Conservation (phyloP, 2,329 filamentous ascomycete genomes). For the Albophoma yamanashiensis region DNA sequence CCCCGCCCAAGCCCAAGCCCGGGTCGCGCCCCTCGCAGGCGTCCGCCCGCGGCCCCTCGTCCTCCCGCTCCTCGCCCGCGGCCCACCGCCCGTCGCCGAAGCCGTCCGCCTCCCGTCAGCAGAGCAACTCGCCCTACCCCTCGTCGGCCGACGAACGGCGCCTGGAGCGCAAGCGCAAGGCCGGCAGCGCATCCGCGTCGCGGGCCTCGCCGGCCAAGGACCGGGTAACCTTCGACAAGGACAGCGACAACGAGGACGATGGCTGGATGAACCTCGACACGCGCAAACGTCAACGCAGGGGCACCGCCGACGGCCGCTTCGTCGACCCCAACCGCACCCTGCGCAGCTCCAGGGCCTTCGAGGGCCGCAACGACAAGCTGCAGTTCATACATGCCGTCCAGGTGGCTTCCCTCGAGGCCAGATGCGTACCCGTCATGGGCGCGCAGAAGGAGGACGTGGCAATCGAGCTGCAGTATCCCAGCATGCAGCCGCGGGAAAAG, state of each 20-base stretch:
- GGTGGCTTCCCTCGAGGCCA: conserved; percentile 39
- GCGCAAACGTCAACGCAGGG: conserved; percentile 37
- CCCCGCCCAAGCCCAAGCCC: conserved; percentile 21
- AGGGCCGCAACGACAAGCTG: conserved; percentile 28
- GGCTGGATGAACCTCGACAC: conserved; percentile 39
- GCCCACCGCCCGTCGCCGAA: conserved; percentile 30
- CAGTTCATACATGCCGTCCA: conserved; percentile 48
- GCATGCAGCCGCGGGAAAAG: conserved; percentile 57
- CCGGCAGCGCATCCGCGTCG: conserved; percentile 17
- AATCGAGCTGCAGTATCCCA: conserved; percentile 77
- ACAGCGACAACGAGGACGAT: conserved; percentile 40
- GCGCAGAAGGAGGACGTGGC: conserved; percentile 40
- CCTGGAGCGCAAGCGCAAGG: conserved; percentile 38
- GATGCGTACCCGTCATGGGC: conserved; percentile 39
- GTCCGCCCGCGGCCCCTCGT: conserved; percentile 4
- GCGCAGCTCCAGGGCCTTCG: conserved; percentile 34
- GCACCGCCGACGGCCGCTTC: conserved; percentile 26
- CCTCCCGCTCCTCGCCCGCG: conserved; percentile 21
- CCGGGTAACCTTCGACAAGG: conserved; percentile 38
- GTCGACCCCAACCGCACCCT: conserved; percentile 37
- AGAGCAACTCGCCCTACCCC: conserved; percentile 31
- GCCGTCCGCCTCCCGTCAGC: conserved; percentile 20
- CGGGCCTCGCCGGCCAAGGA: conserved; percentile 36
- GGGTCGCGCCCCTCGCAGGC: conserved; percentile 18
- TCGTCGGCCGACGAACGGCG: conserved; percentile 27